Conservation (phyloP, 768 basidiomycete species). For the Boletus rubescentipes region DNA sequence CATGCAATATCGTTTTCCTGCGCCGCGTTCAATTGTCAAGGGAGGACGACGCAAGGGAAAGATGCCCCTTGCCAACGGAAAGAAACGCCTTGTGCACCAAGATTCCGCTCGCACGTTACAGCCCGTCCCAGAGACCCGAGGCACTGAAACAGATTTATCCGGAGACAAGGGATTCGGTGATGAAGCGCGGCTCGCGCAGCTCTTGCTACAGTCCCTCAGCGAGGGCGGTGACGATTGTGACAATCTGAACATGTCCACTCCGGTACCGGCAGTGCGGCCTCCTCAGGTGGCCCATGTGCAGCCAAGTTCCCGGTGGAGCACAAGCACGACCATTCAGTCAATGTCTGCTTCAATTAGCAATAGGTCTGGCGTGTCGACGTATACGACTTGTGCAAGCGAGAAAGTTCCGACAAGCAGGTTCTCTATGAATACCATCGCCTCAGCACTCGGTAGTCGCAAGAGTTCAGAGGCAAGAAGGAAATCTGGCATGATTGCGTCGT, state of each 20-base stretch:
- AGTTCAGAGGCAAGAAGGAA: constrained; percentile 29
- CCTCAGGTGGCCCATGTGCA: constrained; percentile 22
- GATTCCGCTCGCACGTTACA: constrained; percentile 27
- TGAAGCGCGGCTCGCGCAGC: constrained; percentile 29
- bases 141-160: constrained; percentile 16
- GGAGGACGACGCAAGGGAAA: constrained; percentile 22
- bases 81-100: constrained; percentile 25
- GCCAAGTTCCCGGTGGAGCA: constrained; percentile 30
- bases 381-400: constrained; percentile 29
- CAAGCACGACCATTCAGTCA: constrained; percentile 31
- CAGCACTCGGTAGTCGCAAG: constrained; percentile 26
- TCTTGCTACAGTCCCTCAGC: constrained; percentile 29
- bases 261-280: constrained; percentile 5
- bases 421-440: constrained; percentile 28
- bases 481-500: constrained; percentile 24
- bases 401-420: constrained; percentile 24
- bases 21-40: constrained; percentile 31
- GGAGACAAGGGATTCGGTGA: constrained; percentile 27
- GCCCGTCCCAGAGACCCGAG: constrained; percentile 21
- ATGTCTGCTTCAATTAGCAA: constrained; percentile 28
- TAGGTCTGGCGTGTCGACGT: constrained; percentile 26
- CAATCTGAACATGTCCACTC: constrained; percentile 2
- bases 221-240: constrained; percentile 9
- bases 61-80: constrained; percentile 15
- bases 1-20: constrained; percentile 33